A percentile compares a stretch with the other conserved stretches of the same genome.
Conservation (phyloP, 2,329 filamentous ascomycete species). For the Aspergillus felis region DNA sequence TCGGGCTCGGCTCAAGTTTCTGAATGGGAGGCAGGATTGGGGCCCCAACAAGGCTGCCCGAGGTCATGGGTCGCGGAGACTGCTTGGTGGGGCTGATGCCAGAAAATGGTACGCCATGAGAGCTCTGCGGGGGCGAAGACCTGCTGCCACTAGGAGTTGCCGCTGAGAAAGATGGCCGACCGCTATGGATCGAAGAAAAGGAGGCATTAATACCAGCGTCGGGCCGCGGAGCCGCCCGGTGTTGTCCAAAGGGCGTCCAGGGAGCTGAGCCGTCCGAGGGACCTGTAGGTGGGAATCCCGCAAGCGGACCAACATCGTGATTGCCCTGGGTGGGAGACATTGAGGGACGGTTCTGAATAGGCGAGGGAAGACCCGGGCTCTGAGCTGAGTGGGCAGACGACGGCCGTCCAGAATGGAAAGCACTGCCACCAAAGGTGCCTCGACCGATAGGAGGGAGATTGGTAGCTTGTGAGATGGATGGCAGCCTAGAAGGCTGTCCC, state of each 20-base stretch:
- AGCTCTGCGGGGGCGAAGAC: constrained; percentile 36
- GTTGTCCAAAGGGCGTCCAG: constrained; percentile 31
- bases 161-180: constrained; percentile 31
- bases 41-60: constrained; percentile 30
- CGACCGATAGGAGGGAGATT: constrained; percentile 26
- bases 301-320: constrained; percentile 44
- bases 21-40: constrained; percentile 40
- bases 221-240: constrained; percentile 27
- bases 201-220: constrained; percentile 23
- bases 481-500: constrained; percentile 22
- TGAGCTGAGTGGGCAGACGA: constrained; percentile 40
- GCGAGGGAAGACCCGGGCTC: constrained; percentile 32
- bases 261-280: constrained; percentile 27
- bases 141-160: constrained; percentile 29
- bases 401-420: constrained; percentile 37
- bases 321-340: constrained; percentile 50
- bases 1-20: constrained; percentile 40
- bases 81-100: constrained; percentile 47
- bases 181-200: constrained; percentile 27
- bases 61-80: constrained; percentile 38
- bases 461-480: constrained; percentile 25
- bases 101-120: constrained; percentile 36
- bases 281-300: constrained; percentile 37
- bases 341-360: constrained; percentile 43
- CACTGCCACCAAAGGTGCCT: constrained; percentile 15